Percentiles rank a stretch among this genome's conserved stretches.
phyloP scores from a whole-genome alignment of 2,329 filamentous ascomycete species.

The Calonectria honghensis region DNA sequence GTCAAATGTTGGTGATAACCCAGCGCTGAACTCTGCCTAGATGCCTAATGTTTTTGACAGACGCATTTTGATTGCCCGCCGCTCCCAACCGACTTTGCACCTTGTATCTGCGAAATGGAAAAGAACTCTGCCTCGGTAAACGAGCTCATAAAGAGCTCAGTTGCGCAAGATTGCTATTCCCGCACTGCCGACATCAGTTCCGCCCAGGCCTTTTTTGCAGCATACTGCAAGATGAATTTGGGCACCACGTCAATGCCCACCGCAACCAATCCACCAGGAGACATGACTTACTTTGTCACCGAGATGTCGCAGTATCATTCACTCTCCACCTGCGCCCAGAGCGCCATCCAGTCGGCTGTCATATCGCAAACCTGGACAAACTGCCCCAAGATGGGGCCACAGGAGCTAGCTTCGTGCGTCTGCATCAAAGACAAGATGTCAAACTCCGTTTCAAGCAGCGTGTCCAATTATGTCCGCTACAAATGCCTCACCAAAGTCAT shows the following conservation, averaged over 20 bases:
- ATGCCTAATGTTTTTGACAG: neutral
- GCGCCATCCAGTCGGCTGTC: neutral
- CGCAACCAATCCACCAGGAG: neutral
- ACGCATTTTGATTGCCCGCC: conserved; percentile 1
- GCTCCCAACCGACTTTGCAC: conserved; percentile 7
- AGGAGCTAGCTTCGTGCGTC: conserved; percentile 7
- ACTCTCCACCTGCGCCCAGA: conserved; percentile 1
- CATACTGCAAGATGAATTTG: conserved; percentile 18
- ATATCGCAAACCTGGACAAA: neutral
- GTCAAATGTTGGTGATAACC: neutral
- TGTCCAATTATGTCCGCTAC: neutral
- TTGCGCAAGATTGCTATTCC: neutral
- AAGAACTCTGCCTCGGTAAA: neutral
- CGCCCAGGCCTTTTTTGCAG: conserved; percentile 10
- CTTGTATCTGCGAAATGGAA: neutral
- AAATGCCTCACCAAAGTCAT: neutral
- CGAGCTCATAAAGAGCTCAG: neutral
- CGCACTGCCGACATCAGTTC: neutral
- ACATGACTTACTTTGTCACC: conserved; percentile 11
- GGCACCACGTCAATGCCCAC: conserved; percentile 16
- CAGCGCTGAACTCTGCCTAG: neutral
- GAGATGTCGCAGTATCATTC: conserved; percentile 14
- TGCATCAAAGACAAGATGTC: conserved; percentile 22
- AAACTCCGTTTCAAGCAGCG: neutral
- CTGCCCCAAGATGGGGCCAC: neutral